Evolutionary conservation across 257 asterid species (phyloP).

Genomic region (Nicotiana otophora): DNA sequence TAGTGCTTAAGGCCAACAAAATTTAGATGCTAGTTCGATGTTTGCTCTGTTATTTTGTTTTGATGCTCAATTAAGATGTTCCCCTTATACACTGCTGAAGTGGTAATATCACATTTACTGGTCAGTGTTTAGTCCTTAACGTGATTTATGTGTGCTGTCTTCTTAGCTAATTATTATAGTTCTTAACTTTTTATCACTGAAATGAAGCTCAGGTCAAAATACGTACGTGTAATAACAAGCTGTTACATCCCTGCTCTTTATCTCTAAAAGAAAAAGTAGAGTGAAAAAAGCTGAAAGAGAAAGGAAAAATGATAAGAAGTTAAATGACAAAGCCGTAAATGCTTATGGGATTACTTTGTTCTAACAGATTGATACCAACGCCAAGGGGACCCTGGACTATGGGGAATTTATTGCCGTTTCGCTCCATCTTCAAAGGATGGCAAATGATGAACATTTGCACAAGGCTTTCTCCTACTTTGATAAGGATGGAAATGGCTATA

Average conservation of each 20-base stretch:
- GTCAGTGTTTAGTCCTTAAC: too few relatives aligned
- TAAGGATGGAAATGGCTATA: constrained; percentile 63
- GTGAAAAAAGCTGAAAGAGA: not conserved
- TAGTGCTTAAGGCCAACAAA: too few relatives aligned
- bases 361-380: constrained; percentile 59
- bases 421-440: constrained; percentile 75
- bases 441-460: constrained; percentile 78
- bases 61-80: too few relatives aligned
- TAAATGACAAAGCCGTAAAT: not conserved
- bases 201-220: not conserved
- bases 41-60: too few relatives aligned
- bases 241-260: not conserved
- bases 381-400: constrained; percentile 68
- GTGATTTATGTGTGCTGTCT: too few relatives aligned
- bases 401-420: constrained; percentile 77
- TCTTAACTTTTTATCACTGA: too few relatives aligned
- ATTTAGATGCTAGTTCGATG: too few relatives aligned
- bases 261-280: not conserved
- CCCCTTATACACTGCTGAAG: too few relatives aligned
- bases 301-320: not conserved
- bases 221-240: not conserved
- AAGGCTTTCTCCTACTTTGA: constrained; percentile 76
- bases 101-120: too few relatives aligned
- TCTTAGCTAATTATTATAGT: too few relatives aligned
- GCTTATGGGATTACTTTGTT: not conserved